A percentile compares a stretch with the other conserved stretches of the same genome.
phyloP scores from a whole-genome alignment of 2,329 filamentous ascomycete genomes.

The Alternaria brassicae region DNA sequence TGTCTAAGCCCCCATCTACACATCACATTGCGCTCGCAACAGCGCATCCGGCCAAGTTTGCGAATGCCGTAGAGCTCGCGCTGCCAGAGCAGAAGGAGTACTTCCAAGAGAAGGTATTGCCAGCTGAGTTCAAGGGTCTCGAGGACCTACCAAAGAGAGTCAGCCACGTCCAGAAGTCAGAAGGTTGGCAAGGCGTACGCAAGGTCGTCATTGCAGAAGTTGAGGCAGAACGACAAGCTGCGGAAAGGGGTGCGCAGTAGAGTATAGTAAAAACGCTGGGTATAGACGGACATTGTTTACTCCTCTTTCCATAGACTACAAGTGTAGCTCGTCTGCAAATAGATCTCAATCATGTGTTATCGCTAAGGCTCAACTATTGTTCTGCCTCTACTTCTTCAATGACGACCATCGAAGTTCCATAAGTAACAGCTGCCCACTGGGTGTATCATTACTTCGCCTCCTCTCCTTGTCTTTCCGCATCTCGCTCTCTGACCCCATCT shows the following conservation, averaged over 20 bases:
- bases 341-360: neutral
- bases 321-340: neutral
- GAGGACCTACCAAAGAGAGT: constrained; percentile 78
- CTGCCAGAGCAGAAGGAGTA: constrained; percentile 75
- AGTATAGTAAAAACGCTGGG: too few relatives aligned
- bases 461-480: constrained; percentile 3
- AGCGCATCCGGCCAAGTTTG: constrained; percentile 95
- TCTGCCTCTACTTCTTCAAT: constrained; percentile 70
- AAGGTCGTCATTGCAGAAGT: constrained; percentile 79
- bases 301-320: constrained; percentile 4
- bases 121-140: constrained; percentile 80
- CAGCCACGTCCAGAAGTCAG: constrained; percentile 67
- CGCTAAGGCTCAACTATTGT: constrained; percentile 6
- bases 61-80: constrained; percentile 80
- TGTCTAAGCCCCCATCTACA: constrained; percentile 56
- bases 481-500: constrained; percentile 39
- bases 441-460: neutral
- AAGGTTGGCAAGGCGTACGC: constrained; percentile 76
- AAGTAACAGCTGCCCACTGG: neutral
- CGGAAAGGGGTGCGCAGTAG: constrained; percentile 32
- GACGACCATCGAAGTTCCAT: constrained; percentile 63
- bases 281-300: neutral
- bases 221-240: constrained; percentile 53
- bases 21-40: constrained; percentile 87
- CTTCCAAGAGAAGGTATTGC: constrained; percentile 78